Evolutionary conservation across 2,329 filamentous ascomycete genomes (phyloP).

Genomic region (Colletotrichum endophyticum): DNA sequence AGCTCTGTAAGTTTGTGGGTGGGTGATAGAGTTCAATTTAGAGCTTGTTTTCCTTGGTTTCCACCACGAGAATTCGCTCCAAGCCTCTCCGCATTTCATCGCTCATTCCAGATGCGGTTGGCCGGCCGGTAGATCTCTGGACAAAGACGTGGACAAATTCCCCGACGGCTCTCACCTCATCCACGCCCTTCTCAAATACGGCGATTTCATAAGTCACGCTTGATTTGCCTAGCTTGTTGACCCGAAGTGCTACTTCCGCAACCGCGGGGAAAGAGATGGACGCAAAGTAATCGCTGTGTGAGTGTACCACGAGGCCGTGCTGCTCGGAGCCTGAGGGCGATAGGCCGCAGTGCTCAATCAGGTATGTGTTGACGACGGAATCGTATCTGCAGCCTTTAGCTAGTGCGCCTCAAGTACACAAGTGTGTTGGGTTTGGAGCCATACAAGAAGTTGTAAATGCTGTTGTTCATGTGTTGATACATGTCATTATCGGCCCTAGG

Average conservation of each 20-base stretch:
- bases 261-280: slow-evolving; percentile 82
- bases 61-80: slow-evolving; percentile 48
- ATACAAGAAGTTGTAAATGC: slow-evolving; percentile 80
- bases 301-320: slow-evolving; percentile 84
- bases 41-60: slow-evolving; percentile 15
- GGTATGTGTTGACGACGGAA: slow-evolving; percentile 86
- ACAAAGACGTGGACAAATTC: slow-evolving; percentile 90
- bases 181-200: slow-evolving; percentile 77
- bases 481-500: slow-evolving; percentile 89
- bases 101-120: slow-evolving; percentile 70
- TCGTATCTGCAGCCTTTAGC: slow-evolving; percentile 66
- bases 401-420: background rate
- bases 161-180: slow-evolving; percentile 81
- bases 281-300: slow-evolving; percentile 84
- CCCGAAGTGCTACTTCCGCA: slow-evolving; percentile 80
- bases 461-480: slow-evolving; percentile 94
- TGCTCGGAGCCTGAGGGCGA: slow-evolving; percentile 72
- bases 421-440: slow-evolving; percentile 22
- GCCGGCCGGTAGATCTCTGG: slow-evolving; percentile 72
- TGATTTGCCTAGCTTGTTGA: slow-evolving; percentile 82
- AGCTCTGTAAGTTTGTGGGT: background rate
- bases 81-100: slow-evolving; percentile 62
- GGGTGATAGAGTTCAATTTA: slow-evolving; percentile 15
- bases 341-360: slow-evolving; percentile 79
- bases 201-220: slow-evolving; percentile 92